phyloP scores from a whole-genome alignment of 768 basidiomycete genomes.

The Mycena rosella region DNA sequence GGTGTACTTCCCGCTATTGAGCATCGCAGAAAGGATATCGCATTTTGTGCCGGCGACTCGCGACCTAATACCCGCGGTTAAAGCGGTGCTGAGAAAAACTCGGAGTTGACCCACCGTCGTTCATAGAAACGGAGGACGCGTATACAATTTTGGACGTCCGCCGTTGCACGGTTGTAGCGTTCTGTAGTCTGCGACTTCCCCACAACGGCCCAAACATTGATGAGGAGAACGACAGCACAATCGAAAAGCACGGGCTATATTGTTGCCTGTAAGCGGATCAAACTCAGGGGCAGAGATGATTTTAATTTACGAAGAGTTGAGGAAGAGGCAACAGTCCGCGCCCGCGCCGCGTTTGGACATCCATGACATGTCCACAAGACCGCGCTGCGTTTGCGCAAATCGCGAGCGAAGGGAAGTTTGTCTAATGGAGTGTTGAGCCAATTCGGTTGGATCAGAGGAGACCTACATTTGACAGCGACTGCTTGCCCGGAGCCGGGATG shows the following conservation, averaged over 20 bases:
- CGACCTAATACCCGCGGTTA: slow-evolving; percentile 4
- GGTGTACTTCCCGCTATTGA: slow-evolving; percentile 16
- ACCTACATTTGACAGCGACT: too few species aligned
- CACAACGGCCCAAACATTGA: background rate
- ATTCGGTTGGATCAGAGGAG: too few species aligned
- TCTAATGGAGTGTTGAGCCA: slow-evolving; percentile 58
- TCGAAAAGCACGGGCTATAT: slow-evolving; percentile 50
- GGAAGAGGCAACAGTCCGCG: slow-evolving; percentile 2
- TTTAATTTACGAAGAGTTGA: background rate
- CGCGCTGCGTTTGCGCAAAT: slow-evolving; percentile 1
- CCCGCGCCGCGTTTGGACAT: slow-evolving; percentile 50
- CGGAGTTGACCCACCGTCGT: background rate
- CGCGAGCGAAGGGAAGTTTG: slow-evolving; percentile 39
- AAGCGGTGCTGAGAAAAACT: too few species aligned
- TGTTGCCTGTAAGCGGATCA: background rate
- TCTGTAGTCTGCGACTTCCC: slow-evolving; percentile 5
- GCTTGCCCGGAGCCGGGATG: too few species aligned
- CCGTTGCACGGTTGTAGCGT: slow-evolving; percentile 49
- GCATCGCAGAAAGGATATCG: slow-evolving; percentile 27
- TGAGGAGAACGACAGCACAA: slow-evolving; percentile 34
- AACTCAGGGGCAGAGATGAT: background rate
- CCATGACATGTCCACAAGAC: slow-evolving; percentile 61
- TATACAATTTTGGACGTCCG: slow-evolving; percentile 56
- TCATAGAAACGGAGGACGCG: slow-evolving; percentile 20
- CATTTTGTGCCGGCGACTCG: slow-evolving; percentile 20